Evolutionary conservation across 1,284 basidiomycete species (phyloP).

Genomic region (Ganoderma leucocontextum): DNA sequence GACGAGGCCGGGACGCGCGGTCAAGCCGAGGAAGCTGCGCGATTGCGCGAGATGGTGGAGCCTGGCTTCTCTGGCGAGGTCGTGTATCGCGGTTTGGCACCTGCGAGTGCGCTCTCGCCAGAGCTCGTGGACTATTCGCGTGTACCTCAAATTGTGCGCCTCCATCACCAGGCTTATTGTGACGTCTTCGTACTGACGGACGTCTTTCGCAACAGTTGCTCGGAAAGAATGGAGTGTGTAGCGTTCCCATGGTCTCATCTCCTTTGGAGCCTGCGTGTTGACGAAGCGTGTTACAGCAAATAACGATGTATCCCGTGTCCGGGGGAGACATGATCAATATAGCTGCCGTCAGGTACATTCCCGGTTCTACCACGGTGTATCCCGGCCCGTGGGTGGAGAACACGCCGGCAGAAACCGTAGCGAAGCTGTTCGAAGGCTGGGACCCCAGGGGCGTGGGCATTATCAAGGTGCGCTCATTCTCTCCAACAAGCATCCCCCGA

Average conservation of each 20-base stretch:
- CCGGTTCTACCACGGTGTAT: slow-evolving; percentile 29
- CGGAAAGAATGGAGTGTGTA: slow-evolving; percentile 12
- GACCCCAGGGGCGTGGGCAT: neutral
- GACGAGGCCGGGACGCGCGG: slow-evolving; percentile 27
- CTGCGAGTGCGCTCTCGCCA: neutral
- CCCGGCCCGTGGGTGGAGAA: slow-evolving; percentile 35
- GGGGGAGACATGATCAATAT: slow-evolving; percentile 33
- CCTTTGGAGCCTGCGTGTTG: neutral
- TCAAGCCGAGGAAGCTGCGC: slow-evolving; percentile 10
- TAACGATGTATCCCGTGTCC: slow-evolving; percentile 19
- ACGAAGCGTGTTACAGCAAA: neutral
- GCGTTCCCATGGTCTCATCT: neutral
- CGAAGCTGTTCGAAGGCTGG: slow-evolving; percentile 20
- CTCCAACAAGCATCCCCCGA: neutral
- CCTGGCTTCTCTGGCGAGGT: slow-evolving; percentile 12
- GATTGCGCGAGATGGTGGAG: neutral
- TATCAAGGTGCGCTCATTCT: neutral
- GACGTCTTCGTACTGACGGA: neutral
- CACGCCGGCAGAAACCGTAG: slow-evolving; percentile 31
- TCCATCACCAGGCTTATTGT: neutral
- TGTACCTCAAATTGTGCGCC: neutral
- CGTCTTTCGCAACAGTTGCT: neutral
- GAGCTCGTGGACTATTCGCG: neutral
- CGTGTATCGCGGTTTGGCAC: slow-evolving; percentile 13
- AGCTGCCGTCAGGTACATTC: slow-evolving; percentile 31